Percentiles rank a stretch among this genome's conserved stretches.
Evolutionary conservation across 192 early-diverging fungal species (phyloP).

Genomic region (Gamsiella multidivaricata): DNA sequence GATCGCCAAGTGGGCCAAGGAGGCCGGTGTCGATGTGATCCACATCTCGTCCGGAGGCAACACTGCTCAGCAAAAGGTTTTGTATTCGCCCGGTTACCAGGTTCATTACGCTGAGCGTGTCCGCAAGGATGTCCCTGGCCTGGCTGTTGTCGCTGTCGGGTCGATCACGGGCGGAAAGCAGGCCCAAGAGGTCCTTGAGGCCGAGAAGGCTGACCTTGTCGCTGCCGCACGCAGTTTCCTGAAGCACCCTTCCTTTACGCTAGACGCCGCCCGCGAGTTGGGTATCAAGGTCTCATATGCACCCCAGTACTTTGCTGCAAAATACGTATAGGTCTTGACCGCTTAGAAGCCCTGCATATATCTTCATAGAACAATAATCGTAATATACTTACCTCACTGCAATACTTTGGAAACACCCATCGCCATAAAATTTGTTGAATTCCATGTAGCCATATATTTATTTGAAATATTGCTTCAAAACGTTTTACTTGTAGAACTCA

Average conservation of each 20-base stretch:
- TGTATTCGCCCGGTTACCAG: slow-evolving; percentile 67
- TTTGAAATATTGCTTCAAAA: too few species aligned
- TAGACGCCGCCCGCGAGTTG: slow-evolving; percentile 74
- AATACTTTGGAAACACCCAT: too few species aligned
- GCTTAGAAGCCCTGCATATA: too few species aligned
- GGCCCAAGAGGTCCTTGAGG: slow-evolving; percentile 76
- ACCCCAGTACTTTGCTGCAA: slow-evolving; percentile 64
- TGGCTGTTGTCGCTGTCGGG: slow-evolving; percentile 76
- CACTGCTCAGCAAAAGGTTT: slow-evolving; percentile 63
- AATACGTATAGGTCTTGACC: slow-evolving; percentile 25
- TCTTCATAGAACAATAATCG: too few species aligned
- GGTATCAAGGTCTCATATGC: slow-evolving; percentile 69
- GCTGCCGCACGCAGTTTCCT: slow-evolving; percentile 79
- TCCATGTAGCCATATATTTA: too few species aligned
- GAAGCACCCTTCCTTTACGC: slow-evolving; percentile 73
- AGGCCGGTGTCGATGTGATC: slow-evolving; percentile 85
- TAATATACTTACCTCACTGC: too few species aligned
- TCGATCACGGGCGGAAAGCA: slow-evolving; percentile 75
- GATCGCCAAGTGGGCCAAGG: slow-evolving; percentile 68
- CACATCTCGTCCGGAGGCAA: slow-evolving; percentile 88
- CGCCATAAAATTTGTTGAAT: too few species aligned
- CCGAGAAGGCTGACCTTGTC: slow-evolving; percentile 78
- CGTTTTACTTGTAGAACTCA: slow-evolving; percentile 97
- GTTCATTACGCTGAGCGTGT: slow-evolving; percentile 79
- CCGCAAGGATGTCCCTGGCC: slow-evolving; percentile 66